Evolutionary conservation across 163 green algal genomes (phyloP).

Genomic region (Chlamydomonas reinhardtii): DNA sequence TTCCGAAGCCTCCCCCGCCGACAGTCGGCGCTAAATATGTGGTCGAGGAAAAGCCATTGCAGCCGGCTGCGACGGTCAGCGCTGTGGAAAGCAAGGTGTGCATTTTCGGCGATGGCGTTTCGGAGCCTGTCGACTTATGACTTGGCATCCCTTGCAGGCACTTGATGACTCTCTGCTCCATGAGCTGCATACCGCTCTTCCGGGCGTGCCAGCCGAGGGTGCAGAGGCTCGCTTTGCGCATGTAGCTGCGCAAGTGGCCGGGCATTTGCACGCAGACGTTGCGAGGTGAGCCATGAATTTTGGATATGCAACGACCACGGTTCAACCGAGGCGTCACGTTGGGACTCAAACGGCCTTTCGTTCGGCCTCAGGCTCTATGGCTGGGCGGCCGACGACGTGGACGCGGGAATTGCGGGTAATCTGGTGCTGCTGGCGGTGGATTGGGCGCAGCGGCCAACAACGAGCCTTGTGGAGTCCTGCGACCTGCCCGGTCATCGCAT

Average conservation of each 20-base stretch:
- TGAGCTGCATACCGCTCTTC: background rate
- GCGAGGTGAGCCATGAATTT: background rate
- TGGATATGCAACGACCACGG: background rate
- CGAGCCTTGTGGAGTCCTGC: background rate
- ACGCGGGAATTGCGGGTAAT: conserved; percentile 1
- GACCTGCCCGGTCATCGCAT: conserved; percentile 5
- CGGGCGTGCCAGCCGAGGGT: conserved; percentile 7
- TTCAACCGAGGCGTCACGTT: background rate
- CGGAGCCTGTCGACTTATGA: too few species aligned
- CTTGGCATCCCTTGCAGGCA: background rate
- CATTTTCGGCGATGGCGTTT: too few species aligned
- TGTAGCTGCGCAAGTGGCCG: background rate
- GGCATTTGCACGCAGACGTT: background rate
- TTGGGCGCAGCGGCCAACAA: background rate
- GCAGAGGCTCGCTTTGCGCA: conserved; percentile 26
- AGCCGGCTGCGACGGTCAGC: too few species aligned
- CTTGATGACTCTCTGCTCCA: background rate
- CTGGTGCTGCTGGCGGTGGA: conserved; percentile 27
- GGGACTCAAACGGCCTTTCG: background rate
- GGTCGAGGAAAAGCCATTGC: too few species aligned
- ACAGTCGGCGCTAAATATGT: too few species aligned
- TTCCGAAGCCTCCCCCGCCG: too few species aligned
- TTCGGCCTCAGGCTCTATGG: conserved; percentile 14
- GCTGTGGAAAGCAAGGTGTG: too few species aligned
- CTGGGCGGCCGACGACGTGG: conserved; percentile 18